Conservation (phyloP, 139 green algal species). For the Picochlorum sp. region DNA sequence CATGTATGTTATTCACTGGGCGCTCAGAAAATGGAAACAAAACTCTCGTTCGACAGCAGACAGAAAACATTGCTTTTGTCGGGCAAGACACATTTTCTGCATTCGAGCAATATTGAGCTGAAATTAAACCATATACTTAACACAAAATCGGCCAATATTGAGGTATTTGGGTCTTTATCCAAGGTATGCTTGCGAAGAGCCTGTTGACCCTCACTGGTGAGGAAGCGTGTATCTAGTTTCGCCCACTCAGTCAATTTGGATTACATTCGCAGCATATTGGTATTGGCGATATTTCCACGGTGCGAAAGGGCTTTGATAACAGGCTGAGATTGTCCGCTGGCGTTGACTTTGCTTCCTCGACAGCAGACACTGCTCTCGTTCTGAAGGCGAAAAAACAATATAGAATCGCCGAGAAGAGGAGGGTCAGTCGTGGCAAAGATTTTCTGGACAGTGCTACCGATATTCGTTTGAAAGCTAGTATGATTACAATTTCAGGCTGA, state of each 20-base stretch:
- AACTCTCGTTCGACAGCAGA: not conserved
- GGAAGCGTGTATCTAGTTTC: not conserved
- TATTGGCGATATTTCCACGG: no score
- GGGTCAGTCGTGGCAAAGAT: slow-evolving; percentile 7
- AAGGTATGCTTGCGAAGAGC: not conserved
- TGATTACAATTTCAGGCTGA: slow-evolving; percentile 26
- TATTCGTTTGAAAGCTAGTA: slow-evolving; percentile 12
- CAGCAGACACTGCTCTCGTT: slow-evolving; percentile 15
- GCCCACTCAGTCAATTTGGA: not conserved
- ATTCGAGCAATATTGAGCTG: not conserved
- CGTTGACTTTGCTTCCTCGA: slow-evolving; percentile 11
- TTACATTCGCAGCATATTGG: no score
- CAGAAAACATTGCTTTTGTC: not conserved
- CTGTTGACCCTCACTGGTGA: not conserved
- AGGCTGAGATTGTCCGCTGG: slow-evolving; percentile 19
- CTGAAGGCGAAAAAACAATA: slow-evolving; percentile 29
- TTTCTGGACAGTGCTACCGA: slow-evolving; percentile 26
- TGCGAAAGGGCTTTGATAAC: slow-evolving; percentile 7
- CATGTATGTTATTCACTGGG: no score
- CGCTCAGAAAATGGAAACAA: not conserved
- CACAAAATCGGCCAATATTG: not conserved
- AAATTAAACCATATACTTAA: slow-evolving; percentile 5
- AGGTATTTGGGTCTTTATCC: not conserved
- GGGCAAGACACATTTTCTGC: slow-evolving; percentile 1
- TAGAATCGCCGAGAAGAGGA: slow-evolving; percentile 1